Conservation (phyloP, 371 early-diverging fungal genomes). For the Coemansia sp. region DNA sequence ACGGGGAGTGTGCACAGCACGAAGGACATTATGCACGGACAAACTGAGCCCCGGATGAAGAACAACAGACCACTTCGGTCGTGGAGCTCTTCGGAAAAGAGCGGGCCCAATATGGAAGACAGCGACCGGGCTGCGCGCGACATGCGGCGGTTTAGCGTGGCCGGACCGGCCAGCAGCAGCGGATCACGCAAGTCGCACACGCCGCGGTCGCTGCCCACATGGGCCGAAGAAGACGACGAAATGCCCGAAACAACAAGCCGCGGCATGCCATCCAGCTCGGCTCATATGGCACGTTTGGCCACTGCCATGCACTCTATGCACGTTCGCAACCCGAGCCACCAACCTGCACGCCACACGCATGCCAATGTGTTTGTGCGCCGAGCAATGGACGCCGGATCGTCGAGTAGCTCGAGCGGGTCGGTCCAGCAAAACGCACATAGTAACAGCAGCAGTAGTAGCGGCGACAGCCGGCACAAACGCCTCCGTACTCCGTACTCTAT, state of each 20-base stretch:
- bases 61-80: conserved; percentile 27
- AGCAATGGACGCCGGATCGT: conserved; percentile 6
- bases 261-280: not conserved
- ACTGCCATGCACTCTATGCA: not conserved
- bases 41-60: not conserved
- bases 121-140: not conserved
- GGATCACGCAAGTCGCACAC: conserved; percentile 33
- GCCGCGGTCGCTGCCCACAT: conserved; percentile 38
- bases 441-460: conserved; percentile 8
- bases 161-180: conserved; percentile 31
- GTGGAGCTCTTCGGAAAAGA: conserved; percentile 48
- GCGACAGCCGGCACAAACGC: conserved; percentile 9
- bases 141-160: conserved; percentile 37
- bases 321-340: not conserved
- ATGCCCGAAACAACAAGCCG: not conserved
- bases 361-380: not conserved
- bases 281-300: not conserved
- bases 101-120: conserved; percentile 23
- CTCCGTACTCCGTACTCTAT: conserved; percentile 38
- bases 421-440: not conserved
- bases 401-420: conserved; percentile 28
- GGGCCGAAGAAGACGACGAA: conserved; percentile 50
- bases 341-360: not conserved
- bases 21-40: not conserved
- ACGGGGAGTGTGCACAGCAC: not conserved